Evolutionary conservation across 345 rosid genomes (phyloP).

Genomic region (Lumnitzera racemosa): DNA sequence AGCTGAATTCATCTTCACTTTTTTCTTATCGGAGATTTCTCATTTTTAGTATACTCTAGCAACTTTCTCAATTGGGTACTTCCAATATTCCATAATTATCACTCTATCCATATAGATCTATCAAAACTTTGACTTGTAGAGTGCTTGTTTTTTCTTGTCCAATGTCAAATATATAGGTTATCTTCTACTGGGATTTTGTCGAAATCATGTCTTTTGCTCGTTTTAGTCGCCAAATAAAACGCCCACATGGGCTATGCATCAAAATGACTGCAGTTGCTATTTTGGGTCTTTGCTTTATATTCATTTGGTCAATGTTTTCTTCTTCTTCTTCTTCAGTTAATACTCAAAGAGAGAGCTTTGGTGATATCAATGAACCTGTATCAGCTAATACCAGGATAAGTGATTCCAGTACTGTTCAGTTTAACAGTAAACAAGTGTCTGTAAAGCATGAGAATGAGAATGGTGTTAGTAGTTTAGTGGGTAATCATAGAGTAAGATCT

Average conservation of each 20-base stretch:
- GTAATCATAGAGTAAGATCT: conserved; percentile 19
- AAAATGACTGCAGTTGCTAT: conserved; percentile 66
- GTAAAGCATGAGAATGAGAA: conserved; percentile 21
- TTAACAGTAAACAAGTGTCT: conserved; percentile 2
- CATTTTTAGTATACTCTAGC: too few species aligned
- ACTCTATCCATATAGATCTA: too few species aligned
- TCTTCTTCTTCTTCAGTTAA: conserved; percentile 57
- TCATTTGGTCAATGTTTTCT: conserved; percentile 72
- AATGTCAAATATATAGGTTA: too few species aligned
- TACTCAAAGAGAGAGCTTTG: conserved; percentile 74
- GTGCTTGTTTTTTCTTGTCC: too few species aligned
- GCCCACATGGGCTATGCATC: conserved; percentile 61
- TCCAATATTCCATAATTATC: too few species aligned
- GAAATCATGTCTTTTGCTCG: conserved; percentile 47
- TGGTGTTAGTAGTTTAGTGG: not conserved
- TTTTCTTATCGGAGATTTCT: too few species aligned
- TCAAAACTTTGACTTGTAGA: too few species aligned
- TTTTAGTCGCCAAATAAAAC: conserved; percentile 65
- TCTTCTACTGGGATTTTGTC: too few species aligned
- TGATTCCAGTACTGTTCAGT: conserved; percentile 3
- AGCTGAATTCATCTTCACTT: too few species aligned
- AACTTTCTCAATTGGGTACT: too few species aligned
- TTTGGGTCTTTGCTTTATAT: conserved; percentile 76
- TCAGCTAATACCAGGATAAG: conserved; percentile 17
- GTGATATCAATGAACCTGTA: conserved; percentile 77